Base-by-base conservation (phyloP, 2,329 filamentous ascomycete genomes). In the Fusarium penzigii region DNA sequence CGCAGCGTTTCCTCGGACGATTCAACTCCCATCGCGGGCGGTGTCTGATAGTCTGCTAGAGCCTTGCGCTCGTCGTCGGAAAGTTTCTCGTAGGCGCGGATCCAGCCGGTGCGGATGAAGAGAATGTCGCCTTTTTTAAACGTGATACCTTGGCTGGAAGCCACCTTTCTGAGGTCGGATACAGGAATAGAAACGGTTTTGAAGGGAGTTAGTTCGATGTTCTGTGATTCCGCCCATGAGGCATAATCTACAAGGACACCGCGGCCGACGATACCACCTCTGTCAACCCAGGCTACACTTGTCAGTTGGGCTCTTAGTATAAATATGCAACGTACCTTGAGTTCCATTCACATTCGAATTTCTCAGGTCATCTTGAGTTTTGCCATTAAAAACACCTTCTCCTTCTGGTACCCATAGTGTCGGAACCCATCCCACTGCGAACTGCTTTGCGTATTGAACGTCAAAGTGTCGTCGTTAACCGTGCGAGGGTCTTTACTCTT, bases 71-170 rank as follows among this genome's bases (percentile, higher is more conserved):
- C 68, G 6, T 71, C 70, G 1, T 62, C 55, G 1, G 70, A 59
- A 3, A 75, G 64, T 8, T 63, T 62, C 6, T 74, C 65, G 62
- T 80, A 77, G 5, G 68, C 75, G 14, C 72, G 68, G 1, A 74
- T 74, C 68, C 78, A 83, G 9, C 81, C 82, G 0, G 76, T 76
- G 20, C 81, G 76, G 41, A 85, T 71, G 56, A 86, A 74, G 40
- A 86, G 70, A 29, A 86, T 80, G 52, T 86, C 83, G 13, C 83
- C 82, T 4, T 65, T 64, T 6, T 67, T 69, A 40, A 82, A 73
- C 2, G 68, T 64, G 0, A 74, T 72, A 17, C 72, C 70, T 57
- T 81, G 72, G 40, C 70, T 70, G 50, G 67, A 63, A 1, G 76
- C 76, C 9, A 82, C 71, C 20, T 72, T 66, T 44, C 76, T 65